phyloP scores from a whole-genome alignment of 2,329 filamentous ascomycete species.

The Colletotrichum cereale region DNA sequence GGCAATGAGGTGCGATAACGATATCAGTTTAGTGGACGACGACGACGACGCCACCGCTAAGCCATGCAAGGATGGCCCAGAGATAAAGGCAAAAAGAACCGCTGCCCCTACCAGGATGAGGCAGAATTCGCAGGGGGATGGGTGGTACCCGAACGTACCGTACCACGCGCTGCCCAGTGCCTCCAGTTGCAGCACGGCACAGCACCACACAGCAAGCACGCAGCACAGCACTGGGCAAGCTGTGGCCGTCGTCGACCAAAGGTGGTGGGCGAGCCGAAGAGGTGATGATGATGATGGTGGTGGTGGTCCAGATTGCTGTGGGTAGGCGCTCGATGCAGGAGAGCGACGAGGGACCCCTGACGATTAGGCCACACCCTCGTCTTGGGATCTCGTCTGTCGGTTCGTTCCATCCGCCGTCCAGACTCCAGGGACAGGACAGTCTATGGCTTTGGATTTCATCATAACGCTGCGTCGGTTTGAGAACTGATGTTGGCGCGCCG shows the following conservation, averaged over 20 bases:
- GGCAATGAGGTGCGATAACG: conserved; percentile 37
- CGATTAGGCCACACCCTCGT: conserved; percentile 19
- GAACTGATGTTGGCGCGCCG: conserved; percentile 2
- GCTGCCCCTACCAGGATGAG: conserved; percentile 25
- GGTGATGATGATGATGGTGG: conserved; percentile 2
- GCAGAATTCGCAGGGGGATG: conserved; percentile 13
- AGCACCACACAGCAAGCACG: conserved; percentile 1
- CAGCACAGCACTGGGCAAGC: neutral
- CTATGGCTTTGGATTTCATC: conserved; percentile 12
- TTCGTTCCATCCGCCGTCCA: conserved; percentile 36
- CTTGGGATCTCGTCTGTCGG: conserved; percentile 15
- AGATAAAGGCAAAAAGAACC: conserved; percentile 39
- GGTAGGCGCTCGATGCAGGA: conserved; percentile 28
- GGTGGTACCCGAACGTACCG: neutral
- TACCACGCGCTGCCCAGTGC: neutral
- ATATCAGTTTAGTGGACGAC: conserved; percentile 33
- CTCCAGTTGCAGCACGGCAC: neutral
- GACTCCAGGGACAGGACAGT: conserved; percentile 23
- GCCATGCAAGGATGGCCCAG: conserved; percentile 31
- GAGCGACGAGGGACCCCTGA: conserved; percentile 36
- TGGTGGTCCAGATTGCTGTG: neutral
- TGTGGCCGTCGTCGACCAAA: conserved; percentile 8
- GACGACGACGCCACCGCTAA: conserved; percentile 31
- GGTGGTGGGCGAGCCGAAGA: conserved; percentile 13
- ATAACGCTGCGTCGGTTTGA: neutral